Conservation (phyloP, 441 rosid species). For the Caryocar brasiliense region DNA sequence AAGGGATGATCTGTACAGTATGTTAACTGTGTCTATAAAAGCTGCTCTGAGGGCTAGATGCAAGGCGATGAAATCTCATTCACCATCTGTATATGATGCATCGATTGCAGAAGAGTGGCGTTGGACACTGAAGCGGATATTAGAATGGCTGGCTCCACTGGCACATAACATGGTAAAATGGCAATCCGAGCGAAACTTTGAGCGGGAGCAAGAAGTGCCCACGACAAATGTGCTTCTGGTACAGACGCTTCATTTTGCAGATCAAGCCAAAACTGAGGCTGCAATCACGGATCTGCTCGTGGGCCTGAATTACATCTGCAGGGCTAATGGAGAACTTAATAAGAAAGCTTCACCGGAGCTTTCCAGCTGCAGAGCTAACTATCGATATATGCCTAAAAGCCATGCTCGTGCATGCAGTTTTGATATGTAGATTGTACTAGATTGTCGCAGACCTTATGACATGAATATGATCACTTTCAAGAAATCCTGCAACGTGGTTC, state of each 20-base stretch:
- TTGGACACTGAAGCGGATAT: constrained; percentile 21
- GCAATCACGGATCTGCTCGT: constrained; percentile 49
- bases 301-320: constrained; percentile 45
- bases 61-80: constrained; percentile 19
- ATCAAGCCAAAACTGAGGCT: constrained; percentile 52
- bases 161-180: constrained; percentile 52
- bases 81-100: constrained; percentile 29
- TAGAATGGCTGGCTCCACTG: constrained; percentile 54
- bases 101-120: constrained; percentile 42
- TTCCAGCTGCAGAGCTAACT: background rate
- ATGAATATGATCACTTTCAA: background rate
- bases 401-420: background rate
- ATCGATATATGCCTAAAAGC: constrained; percentile 1
- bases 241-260: constrained; percentile 55
- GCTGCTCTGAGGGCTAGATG: constrained; percentile 32
- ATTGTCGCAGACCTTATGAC: background rate
- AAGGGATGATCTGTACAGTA: constrained; percentile 46
- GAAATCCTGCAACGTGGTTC: too few relatives aligned
- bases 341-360: constrained; percentile 8
- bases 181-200: constrained; percentile 50
- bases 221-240: constrained; percentile 40
- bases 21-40: constrained; percentile 40
- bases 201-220: constrained; percentile 35
- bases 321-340: constrained; percentile 17
- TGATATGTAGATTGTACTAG: background rate